phyloP scores from a whole-genome alignment of 1,139 yeast species.

The Scheffersomyces parashehatae region DNA sequence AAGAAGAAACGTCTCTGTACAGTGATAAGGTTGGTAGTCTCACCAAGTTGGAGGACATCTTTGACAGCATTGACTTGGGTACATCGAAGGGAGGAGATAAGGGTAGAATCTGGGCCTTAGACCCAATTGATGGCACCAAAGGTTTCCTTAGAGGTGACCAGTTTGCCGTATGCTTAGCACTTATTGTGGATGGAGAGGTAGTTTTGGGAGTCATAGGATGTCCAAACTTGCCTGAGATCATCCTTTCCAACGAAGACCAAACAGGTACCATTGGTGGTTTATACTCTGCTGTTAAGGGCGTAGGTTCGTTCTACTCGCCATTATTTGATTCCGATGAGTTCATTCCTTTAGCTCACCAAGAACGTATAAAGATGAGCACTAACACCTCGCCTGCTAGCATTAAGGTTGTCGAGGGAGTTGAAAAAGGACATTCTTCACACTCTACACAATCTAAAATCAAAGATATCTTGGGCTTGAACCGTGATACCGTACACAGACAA shows the following conservation, averaged over 20 bases:
- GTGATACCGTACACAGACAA: slow-evolving; percentile 45
- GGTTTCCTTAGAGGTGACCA: slow-evolving; percentile 96
- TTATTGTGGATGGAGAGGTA: slow-evolving; percentile 82
- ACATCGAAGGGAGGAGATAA: slow-evolving; percentile 70
- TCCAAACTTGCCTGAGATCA: slow-evolving; percentile 74
- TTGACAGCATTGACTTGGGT: slow-evolving; percentile 75
- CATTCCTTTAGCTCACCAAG: slow-evolving; percentile 39
- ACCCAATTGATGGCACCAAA: slow-evolving; percentile 97
- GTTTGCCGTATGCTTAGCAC: slow-evolving; percentile 91
- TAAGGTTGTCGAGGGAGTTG: slow-evolving; percentile 94
- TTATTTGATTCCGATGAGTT: slow-evolving; percentile 33
- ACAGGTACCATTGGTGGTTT: slow-evolving; percentile 59
- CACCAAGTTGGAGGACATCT: slow-evolving; percentile 48
- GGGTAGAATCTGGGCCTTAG: slow-evolving; percentile 95
- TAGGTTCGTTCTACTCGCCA: slow-evolving; percentile 68
- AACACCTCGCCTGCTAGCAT: slow-evolving; percentile 45
- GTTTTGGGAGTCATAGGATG: slow-evolving; percentile 94
- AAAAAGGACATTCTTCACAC: slow-evolving; percentile 92
- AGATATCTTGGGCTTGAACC: slow-evolving; percentile 47
- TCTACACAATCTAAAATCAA: slow-evolving; percentile 83
- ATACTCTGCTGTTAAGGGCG: slow-evolving; percentile 72
- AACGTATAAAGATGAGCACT: slow-evolving; percentile 45
- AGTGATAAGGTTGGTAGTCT: slow-evolving; percentile 41
- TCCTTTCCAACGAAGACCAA: slow-evolving; percentile 38
- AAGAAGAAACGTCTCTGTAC: slow-evolving; percentile 28